These are phyloP conservation scores for Pseudocercospora ulei DNA, from an alignment of 2,329 filamentous ascomycete species.

Conservation along the genomic window DNA sequence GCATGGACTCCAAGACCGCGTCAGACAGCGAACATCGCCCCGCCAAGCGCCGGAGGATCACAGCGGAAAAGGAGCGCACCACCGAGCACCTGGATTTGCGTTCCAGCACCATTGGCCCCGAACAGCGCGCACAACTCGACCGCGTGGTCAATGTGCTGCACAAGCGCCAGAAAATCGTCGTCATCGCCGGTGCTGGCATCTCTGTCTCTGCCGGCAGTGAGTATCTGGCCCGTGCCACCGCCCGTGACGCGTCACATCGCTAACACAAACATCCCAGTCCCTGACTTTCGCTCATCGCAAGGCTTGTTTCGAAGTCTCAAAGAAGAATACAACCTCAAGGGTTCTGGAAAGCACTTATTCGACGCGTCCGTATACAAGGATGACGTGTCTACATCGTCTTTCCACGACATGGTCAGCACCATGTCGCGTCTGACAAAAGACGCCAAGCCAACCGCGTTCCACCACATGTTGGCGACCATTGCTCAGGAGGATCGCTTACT, in stretches of 20 bases:
- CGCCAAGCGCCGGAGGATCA: slow-evolving; percentile 63
- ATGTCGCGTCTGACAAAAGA: slow-evolving; percentile 67
- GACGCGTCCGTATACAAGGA: slow-evolving; percentile 97
- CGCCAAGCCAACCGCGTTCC: slow-evolving; percentile 77
- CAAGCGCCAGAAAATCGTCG: slow-evolving; percentile 91
- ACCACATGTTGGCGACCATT: slow-evolving; percentile 84
- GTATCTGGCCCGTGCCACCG: slow-evolving; percentile 35
- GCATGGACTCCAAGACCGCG: slow-evolving; percentile 43
- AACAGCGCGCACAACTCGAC: slow-evolving; percentile 55
- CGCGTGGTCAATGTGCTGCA: slow-evolving; percentile 64
- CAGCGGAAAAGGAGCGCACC: slow-evolving; percentile 51
- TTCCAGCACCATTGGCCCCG: slow-evolving; percentile 43
- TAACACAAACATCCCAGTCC: slow-evolving; percentile 50
- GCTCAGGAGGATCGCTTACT: slow-evolving; percentile 77
- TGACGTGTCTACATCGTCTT: slow-evolving; percentile 74
- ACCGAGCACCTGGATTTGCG: slow-evolving; percentile 73
- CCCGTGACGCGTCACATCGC: slow-evolving; percentile 16
- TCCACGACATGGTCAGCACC: slow-evolving; percentile 91
- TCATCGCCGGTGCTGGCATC: slow-evolving; percentile 92
- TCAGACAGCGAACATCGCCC: slow-evolving; percentile 62
- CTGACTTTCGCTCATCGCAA: slow-evolving; percentile 86
- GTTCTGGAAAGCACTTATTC: slow-evolving; percentile 89
- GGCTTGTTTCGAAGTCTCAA: slow-evolving; percentile 81
- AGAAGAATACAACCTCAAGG: slow-evolving; percentile 79
- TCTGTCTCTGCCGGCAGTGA: slow-evolving; percentile 87